Base-by-base conservation (phyloP, 192 early-diverging fungal species). In the Entophlyctis luteolus region DNA sequence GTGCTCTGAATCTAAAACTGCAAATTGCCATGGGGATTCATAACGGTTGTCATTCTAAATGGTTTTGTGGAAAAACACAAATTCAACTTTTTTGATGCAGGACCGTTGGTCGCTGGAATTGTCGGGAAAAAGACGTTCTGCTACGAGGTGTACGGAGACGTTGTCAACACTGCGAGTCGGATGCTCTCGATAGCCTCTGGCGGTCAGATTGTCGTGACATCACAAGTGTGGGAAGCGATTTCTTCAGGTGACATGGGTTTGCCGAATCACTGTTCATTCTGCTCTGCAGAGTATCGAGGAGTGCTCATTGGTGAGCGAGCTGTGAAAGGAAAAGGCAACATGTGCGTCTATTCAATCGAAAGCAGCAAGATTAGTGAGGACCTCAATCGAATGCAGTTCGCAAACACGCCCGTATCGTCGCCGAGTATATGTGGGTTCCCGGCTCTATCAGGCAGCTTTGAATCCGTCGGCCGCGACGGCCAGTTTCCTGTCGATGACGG, bases 101-200 rank as follows among this genome's bases (percentile, higher is more conserved):
- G 79, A 4, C 79, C 79, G 16, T 58, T 81, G n/a, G 79, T 81
- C 18, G 79, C 79, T 27, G 76, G 79, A 20, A 81, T 81, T 65
- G 79, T 81, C 1, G 79, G 79, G 0, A 67, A 73, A 32, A 81
- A 75, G 48, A 77, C 75, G 45, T 81, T 81, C 67, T 63, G 69
- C 22, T 81, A 81, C 36, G 79, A 81, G 70, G 78, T 79, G 49
- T 81, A 81, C 55, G 79, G 79, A 3, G 79, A 81, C 59, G 76
- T 78, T 48, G 79, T 81, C 1, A 81, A 81, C 38, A 77, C 75
- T 28, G 67, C 49, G 6, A 48, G 48, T 54, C 65, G 79, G 70
- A 77, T 80, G 75, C 71, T 77, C 8, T 56, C 71, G 8, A 65
- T 76, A 25, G 70, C 72, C 0, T 37, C 38, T 5, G 62, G 55